Conservation (phyloP, 768 basidiomycete species). For the Lentinula edodes region DNA sequence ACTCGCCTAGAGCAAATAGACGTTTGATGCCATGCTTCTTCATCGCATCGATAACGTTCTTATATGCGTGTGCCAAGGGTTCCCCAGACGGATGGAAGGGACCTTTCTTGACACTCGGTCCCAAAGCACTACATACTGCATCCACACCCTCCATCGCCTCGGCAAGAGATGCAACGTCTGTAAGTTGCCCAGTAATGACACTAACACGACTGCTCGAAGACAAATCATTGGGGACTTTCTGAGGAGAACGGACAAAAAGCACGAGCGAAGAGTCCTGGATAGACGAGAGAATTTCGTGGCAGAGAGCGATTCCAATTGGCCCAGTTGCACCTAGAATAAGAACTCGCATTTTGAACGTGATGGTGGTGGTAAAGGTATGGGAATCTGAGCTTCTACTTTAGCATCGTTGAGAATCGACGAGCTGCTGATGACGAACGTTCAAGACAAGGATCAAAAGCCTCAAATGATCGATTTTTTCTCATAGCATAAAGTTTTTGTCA, state of each 20-base stretch:
- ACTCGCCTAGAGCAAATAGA: slow-evolving; percentile 44
- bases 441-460: not conserved
- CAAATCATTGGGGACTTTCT: slow-evolving; percentile 54
- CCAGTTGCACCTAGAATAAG: slow-evolving; percentile 73
- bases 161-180: slow-evolving; percentile 42
- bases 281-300: slow-evolving; percentile 46
- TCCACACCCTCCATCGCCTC: slow-evolving; percentile 53
- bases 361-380: slow-evolving; percentile 1
- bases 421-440: not conserved
- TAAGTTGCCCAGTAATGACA: slow-evolving; percentile 51
- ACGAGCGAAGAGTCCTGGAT: slow-evolving; percentile 38
- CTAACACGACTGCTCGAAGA: slow-evolving; percentile 36
- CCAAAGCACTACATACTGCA: slow-evolving; percentile 63
- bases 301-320: slow-evolving; percentile 48
- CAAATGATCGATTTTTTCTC: not conserved
- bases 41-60: slow-evolving; percentile 52
- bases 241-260: slow-evolving; percentile 58
- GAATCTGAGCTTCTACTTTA: not conserved
- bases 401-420: not conserved
- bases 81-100: slow-evolving; percentile 39
- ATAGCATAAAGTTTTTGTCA: not conserved
- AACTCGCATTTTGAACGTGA: slow-evolving; percentile 37
- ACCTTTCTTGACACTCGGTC: slow-evolving; percentile 36
- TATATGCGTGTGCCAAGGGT: slow-evolving; percentile 61
- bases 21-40: slow-evolving; percentile 44